phyloP scores from a whole-genome alignment of 2,329 filamentous ascomycete species.

The Scedosporium boydii region DNA sequence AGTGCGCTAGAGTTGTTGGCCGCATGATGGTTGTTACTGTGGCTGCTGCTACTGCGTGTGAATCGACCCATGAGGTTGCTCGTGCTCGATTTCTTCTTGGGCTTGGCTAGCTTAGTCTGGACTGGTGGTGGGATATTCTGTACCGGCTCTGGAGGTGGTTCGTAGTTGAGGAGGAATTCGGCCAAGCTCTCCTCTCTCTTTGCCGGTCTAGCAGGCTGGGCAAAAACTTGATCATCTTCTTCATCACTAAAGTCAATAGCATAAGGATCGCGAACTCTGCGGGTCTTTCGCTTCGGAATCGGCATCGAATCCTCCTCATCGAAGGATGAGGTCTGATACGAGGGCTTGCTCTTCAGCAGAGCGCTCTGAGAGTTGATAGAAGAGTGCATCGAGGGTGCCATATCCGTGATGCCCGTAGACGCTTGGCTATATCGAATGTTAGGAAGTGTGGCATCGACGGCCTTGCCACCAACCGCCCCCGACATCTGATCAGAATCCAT shows the following conservation, averaged over 20 bases:
- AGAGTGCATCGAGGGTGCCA: conserved; percentile 49
- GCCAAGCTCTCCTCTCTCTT: conserved; percentile 56
- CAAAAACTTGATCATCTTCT: conserved; percentile 44
- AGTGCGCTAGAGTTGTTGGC: conserved; percentile 15
- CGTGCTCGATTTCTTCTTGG: conserved; percentile 57
- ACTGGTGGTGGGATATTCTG: conserved; percentile 24
- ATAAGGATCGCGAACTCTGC: conserved; percentile 79
- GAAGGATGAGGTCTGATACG: conserved; percentile 25
- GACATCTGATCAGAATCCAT: conserved; percentile 76
- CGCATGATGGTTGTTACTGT: conserved; percentile 6
- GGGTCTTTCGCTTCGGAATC: conserved; percentile 63
- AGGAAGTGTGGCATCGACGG: conserved; percentile 47
- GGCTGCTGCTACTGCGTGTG: conserved; percentile 26
- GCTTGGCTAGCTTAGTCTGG: conserved; percentile 21
- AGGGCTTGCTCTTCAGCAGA: conserved; percentile 41
- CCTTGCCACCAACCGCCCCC: conserved; percentile 42
- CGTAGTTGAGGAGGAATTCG: conserved; percentile 62
- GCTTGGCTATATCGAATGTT: conserved; percentile 47
- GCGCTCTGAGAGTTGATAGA: conserved; percentile 68
- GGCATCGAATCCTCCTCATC: conserved; percentile 50
- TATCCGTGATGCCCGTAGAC: conserved; percentile 48
- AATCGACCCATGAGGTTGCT: conserved; percentile 54
- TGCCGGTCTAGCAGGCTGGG: conserved; percentile 22
- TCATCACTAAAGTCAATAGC: conserved; percentile 78
- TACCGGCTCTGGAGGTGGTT: conserved; percentile 42